phyloP scores from a whole-genome alignment of 768 basidiomycete genomes.

The Exidia glandulosa region DNA sequence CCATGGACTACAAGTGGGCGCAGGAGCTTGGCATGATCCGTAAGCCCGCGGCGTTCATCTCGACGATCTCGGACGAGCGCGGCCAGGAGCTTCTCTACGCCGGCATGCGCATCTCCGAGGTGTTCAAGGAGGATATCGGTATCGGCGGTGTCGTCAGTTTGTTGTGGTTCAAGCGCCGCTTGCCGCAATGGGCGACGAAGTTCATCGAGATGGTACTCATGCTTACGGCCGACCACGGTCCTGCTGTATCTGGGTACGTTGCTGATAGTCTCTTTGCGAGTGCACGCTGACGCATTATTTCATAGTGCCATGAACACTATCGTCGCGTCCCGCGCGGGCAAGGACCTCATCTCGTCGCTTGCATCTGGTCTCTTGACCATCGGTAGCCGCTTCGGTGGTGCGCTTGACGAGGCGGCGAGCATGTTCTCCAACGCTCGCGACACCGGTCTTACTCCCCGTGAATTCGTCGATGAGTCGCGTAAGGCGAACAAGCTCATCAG shows the following conservation, averaged over 20 bases:
- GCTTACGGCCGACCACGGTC: slow-evolving; percentile 97
- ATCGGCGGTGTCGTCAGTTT: slow-evolving; percentile 93
- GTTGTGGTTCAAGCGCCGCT: slow-evolving; percentile 94
- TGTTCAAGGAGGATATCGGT: slow-evolving; percentile 96
- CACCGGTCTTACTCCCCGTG: slow-evolving; percentile 89
- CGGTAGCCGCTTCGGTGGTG: slow-evolving; percentile 91
- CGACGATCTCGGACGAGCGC: slow-evolving; percentile 98
- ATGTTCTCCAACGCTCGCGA: slow-evolving; percentile 94
- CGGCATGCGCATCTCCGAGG: slow-evolving; percentile 97
- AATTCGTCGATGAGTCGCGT: slow-evolving; percentile 90
- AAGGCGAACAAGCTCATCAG: slow-evolving; percentile 94
- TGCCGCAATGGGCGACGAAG: slow-evolving; percentile 90
- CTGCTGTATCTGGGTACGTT: slow-evolving; percentile 76
- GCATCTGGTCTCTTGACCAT: slow-evolving; percentile 95
- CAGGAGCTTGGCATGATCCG: slow-evolving; percentile 97
- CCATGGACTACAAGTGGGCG: slow-evolving; percentile 99
- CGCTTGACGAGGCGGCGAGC: slow-evolving; percentile 89
- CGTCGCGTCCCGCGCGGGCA: slow-evolving; percentile 97
- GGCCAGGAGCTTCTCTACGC: slow-evolving; percentile 97
- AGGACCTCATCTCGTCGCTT: slow-evolving; percentile 94
- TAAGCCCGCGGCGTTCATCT: slow-evolving; percentile 98
- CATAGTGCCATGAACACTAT: slow-evolving; percentile 97
- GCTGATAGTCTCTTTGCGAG: neutral
- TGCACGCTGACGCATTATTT: slow-evolving; percentile 1
- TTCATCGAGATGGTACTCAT: slow-evolving; percentile 99